A percentile compares a stretch with the other conserved stretches of the same genome.
Conservation (phyloP, 1,139 yeast genomes). For the Geotrichum fermentans region DNA sequence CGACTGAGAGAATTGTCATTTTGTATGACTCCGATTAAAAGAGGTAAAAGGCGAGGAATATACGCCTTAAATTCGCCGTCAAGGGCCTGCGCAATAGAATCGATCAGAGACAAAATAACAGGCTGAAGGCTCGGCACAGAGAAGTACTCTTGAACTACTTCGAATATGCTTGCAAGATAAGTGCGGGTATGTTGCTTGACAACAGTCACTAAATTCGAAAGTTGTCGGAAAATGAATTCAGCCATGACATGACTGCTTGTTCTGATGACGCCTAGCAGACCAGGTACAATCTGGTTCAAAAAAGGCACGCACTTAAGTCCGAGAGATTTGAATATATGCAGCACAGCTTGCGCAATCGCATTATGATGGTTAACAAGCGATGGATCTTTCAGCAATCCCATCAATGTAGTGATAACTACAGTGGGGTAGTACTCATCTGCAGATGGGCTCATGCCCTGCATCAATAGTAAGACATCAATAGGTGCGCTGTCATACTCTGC, state of each 20-base stretch:
- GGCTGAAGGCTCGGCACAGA: conserved; percentile 63
- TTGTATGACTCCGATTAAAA: conserved; percentile 72
- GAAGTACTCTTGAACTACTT: conserved; percentile 71
- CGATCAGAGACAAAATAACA: conserved; percentile 74
- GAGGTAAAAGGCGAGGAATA: conserved; percentile 70
- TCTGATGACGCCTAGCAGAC: conserved; percentile 78
- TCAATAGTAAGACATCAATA: conserved; percentile 78
- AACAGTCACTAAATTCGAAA: conserved; percentile 71
- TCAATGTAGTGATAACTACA: conserved; percentile 79
- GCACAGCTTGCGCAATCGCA: conserved; percentile 84
- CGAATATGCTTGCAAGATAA: conserved; percentile 71
- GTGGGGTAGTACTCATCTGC: conserved; percentile 94
- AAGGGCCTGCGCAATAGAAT: conserved; percentile 76
- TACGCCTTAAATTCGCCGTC: conserved; percentile 89
- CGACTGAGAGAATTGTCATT: conserved; percentile 61
- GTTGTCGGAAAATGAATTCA: conserved; percentile 85
- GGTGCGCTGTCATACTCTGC: conserved; percentile 85
- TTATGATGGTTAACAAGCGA: conserved; percentile 84
- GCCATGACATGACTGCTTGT: conserved; percentile 76
- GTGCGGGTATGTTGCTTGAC: conserved; percentile 90
- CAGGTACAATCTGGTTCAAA: conserved; percentile 82
- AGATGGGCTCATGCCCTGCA: conserved; percentile 93
- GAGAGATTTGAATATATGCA: conserved; percentile 82
- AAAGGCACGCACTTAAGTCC: conserved; percentile 87
- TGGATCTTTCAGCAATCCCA: conserved; percentile 78